phyloP scores from a whole-genome alignment of 2,329 filamentous ascomycete species.

The Immersiporthe knoxdaviesiana region DNA sequence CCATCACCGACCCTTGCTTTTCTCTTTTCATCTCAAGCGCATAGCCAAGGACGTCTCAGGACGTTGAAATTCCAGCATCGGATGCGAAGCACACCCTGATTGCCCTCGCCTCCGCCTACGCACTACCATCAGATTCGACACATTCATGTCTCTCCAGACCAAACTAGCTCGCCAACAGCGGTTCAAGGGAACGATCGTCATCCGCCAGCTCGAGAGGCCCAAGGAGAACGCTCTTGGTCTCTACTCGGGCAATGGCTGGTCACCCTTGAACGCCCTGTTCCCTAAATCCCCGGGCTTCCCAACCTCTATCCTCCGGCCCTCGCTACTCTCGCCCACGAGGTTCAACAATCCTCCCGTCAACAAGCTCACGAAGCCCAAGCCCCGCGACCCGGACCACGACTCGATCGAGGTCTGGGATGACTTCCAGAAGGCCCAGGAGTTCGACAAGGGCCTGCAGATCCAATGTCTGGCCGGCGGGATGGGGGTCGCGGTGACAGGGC shows the following conservation, averaged over 20 bases:
- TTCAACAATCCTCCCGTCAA: neutral
- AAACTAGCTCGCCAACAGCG: slow-evolving; percentile 10
- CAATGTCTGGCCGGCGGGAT: slow-evolving; percentile 13
- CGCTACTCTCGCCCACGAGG: slow-evolving; percentile 1
- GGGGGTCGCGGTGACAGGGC: slow-evolving; percentile 14
- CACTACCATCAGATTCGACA: neutral
- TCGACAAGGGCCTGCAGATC: slow-evolving; percentile 15
- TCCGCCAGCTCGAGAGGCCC: slow-evolving; percentile 3
- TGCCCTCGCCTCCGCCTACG: neutral
- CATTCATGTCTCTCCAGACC: slow-evolving; percentile 10
- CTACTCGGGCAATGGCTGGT: slow-evolving; percentile 9
- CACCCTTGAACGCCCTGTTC: neutral
- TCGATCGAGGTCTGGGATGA: slow-evolving; percentile 10
- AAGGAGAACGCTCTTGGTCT: slow-evolving; percentile 15
- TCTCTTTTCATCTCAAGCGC: neutral
- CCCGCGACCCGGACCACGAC: neutral
- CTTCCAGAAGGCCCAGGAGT: slow-evolving; percentile 5
- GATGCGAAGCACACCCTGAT: neutral
- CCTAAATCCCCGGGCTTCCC: neutral
- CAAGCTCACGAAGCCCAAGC: slow-evolving; percentile 16
- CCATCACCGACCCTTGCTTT: neutral
- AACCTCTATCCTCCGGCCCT: neutral
- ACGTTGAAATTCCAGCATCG: neutral
- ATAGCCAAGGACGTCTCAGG: neutral
- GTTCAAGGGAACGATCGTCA: slow-evolving; percentile 10